Evolutionary conservation across 148 eudicot species (phyloP).

Genomic region (Fagopyrum homotropicum): DNA sequence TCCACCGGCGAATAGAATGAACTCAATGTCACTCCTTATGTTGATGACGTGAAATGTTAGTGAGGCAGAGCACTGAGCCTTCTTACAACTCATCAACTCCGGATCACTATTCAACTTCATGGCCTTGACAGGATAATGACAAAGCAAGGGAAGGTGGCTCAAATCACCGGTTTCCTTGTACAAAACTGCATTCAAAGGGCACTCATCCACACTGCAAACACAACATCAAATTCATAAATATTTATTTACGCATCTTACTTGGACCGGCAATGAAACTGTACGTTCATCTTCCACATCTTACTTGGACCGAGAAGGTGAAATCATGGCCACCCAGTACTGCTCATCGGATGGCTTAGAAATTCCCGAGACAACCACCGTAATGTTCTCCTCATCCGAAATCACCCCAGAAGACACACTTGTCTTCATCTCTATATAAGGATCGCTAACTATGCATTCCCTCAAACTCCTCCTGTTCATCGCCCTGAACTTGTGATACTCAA

Average conservation of each 20-base stretch:
- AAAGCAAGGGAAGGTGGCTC: conserved; percentile 68
- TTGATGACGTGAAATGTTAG: conserved; percentile 69
- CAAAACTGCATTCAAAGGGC: conserved; percentile 33
- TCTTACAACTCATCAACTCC: conserved; percentile 53
- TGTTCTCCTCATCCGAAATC: conserved; percentile 43
- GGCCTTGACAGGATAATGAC: conserved; percentile 96
- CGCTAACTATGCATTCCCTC: conserved; percentile 26
- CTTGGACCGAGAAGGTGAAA: conserved; percentile 61
- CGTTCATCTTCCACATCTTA: conserved; percentile 17
- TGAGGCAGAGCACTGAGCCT: conserved; percentile 48
- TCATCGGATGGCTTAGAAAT: conserved; percentile 31
- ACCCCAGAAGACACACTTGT: conserved; percentile 21
- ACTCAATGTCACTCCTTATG: conserved; percentile 71
- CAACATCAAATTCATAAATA: not conserved
- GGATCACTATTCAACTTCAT: conserved; percentile 59
- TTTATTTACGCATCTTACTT: conserved; percentile 25
- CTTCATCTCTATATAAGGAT: conserved; percentile 40
- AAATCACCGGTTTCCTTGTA: conserved; percentile 77
- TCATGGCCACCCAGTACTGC: conserved; percentile 71
- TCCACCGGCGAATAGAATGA: conserved; percentile 62
- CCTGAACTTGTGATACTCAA: conserved; percentile 28
- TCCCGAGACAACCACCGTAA: conserved; percentile 56
- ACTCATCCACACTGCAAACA: conserved; percentile 40
- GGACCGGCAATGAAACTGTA: conserved; percentile 12
- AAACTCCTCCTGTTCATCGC: conserved; percentile 39